Evolutionary conservation across 139 green algal species (phyloP), one percentile per base, ranked within the genome.

Genomic region (Edaphochlamys debaryana): DNA sequence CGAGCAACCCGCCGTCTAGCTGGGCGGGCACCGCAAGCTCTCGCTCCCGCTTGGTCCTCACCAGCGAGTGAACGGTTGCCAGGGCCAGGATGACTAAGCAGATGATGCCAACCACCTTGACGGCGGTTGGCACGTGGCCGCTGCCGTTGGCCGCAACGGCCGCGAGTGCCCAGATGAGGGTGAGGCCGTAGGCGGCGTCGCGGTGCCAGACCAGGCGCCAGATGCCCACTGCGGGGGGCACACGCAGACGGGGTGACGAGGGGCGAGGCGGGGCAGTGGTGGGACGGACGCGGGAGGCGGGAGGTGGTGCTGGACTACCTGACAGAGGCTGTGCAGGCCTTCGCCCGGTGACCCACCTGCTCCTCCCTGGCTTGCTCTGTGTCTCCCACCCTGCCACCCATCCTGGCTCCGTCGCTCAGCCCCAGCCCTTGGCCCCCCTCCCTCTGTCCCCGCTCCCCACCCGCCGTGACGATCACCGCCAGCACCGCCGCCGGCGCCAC

Each of bases 131-230:
- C 36, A 76, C 78, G 66, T 68, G 56, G 50, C 78, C 78, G 50
- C 36, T 42, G 36, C 27, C 11, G 66, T 71, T 58, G 36, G 66
- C 40, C 34, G 78, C 76, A 11, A 82, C 76, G 0, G 76, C 76
- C 0, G 76, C 42, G 15, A 82, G 76, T 40, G 76, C 76, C 76
- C 76, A 82, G 32, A 82, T 74, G 32, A 95, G 87, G 0, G 92
- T 94, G 27, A 93, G 54, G 38, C 88, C 90, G 73, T 92, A 95
- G 5, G 83, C 87, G 34, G 81, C 58, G 58, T 91, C 88, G 30
- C 72, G 69, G n/a, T 86, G 27, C 54, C 32, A 17, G 27, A 85
- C 15, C 8, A 87, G 25, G 40, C 83, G 41, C 50, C 36, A 83
- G 23, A 85, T 66, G 68, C 86, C 91, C 9, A 72, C 62, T 52